Evolutionary conservation across 1,284 basidiomycete species (phyloP).

Genomic region (Entoloma clypeatum): DNA sequence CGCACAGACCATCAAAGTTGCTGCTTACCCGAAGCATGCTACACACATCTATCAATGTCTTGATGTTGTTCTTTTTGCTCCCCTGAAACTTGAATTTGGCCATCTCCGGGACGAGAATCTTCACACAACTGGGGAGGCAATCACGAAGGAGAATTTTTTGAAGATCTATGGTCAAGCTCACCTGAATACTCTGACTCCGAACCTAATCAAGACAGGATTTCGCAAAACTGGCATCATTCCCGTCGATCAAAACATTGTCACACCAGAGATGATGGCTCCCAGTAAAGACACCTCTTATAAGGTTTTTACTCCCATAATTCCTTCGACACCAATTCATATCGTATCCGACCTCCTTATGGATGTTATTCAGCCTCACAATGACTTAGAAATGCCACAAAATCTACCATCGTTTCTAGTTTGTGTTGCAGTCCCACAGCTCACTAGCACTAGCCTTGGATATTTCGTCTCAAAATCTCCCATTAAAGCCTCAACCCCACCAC

Average conservation of each 20-base stretch:
- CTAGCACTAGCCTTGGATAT: background rate
- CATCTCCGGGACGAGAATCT: slow-evolving; percentile 21
- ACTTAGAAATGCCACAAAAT: background rate
- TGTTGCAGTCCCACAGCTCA: background rate
- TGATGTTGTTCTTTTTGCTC: slow-evolving; percentile 32
- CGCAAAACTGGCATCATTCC: slow-evolving; percentile 11
- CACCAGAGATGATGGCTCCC: slow-evolving; percentile 11
- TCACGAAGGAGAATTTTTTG: slow-evolving; percentile 35
- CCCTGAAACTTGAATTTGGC: slow-evolving; percentile 20
- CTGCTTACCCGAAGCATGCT: slow-evolving; percentile 38
- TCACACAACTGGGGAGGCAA: slow-evolving; percentile 14
- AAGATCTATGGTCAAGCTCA: slow-evolving; percentile 33
- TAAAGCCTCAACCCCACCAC: background rate
- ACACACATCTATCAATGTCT: slow-evolving; percentile 44
- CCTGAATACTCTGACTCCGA: slow-evolving; percentile 25
- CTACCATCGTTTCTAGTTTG: background rate
- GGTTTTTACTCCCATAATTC: background rate
- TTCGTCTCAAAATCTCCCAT: slow-evolving; percentile 4
- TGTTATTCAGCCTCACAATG: background rate
- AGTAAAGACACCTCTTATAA: slow-evolving; percentile 7
- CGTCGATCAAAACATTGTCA: slow-evolving; percentile 10
- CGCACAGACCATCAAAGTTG: slow-evolving; percentile 29
- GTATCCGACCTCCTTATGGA: slow-evolving; percentile 4
- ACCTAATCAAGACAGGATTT: slow-evolving; percentile 32
- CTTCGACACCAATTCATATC: slow-evolving; percentile 6